Percentiles rank a stretch among this genome's conserved stretches.
Conservation (phyloP, 495 filamentous ascomycete genomes). For the Chaetomium tenue region DNA sequence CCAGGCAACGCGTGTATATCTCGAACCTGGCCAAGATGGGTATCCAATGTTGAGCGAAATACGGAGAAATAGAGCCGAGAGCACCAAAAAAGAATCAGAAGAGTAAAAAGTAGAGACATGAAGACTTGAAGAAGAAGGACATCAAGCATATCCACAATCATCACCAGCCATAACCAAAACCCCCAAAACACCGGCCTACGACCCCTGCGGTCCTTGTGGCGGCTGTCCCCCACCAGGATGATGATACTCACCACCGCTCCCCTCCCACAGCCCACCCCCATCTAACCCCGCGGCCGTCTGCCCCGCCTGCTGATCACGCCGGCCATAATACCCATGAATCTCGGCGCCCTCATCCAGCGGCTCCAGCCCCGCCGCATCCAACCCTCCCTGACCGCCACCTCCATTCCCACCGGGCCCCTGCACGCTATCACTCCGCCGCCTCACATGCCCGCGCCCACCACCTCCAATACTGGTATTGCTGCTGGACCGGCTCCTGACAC, state of each 20-base stretch:
- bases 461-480: conserved; percentile 19
- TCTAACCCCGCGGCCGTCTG: conserved; percentile 36
- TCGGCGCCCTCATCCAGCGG: conserved; percentile 37
- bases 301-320: conserved; percentile 31
- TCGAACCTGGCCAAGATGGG: conserved; percentile 8
- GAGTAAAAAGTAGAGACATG: not conserved
- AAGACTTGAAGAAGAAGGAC: not conserved
- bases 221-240: conserved; percentile 20
- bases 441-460: conserved; percentile 10
- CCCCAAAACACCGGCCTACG: not conserved
- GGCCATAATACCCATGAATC: conserved; percentile 41
- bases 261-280: not conserved
- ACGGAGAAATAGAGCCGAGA: not conserved
- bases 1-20: not conserved
- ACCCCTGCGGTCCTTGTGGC: not conserved
- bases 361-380: conserved; percentile 15
- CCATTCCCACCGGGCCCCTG: not conserved
- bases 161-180: not conserved
- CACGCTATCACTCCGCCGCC: conserved; percentile 27
- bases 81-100: not conserved
- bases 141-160: not conserved
- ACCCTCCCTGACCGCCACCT: not conserved
- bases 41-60: conserved; percentile 1
- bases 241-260: too few relatives aligned
- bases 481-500: conserved; percentile 22